Percentiles rank a stretch among this genome's conserved stretches.
Conservation (phyloP, 2,329 filamentous ascomycete species). For the Fusarium phyllophilum region DNA sequence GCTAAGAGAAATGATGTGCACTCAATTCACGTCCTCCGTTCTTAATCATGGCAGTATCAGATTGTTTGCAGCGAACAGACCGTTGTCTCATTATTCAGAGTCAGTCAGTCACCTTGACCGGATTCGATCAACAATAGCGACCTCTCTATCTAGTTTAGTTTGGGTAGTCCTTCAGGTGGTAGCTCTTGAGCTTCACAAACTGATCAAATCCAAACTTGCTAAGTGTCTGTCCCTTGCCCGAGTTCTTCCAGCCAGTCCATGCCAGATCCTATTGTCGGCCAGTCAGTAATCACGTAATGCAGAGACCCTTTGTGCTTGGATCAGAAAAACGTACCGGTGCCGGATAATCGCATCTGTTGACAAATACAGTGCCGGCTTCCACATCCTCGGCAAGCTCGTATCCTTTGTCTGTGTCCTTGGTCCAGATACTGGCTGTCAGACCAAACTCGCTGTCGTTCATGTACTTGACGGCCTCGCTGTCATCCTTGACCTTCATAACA, state of each 20-base stretch:
- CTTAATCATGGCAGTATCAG: not conserved
- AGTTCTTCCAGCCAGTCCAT: conserved; percentile 99
- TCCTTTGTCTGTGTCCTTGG: conserved; percentile 81
- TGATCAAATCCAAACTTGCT: conserved; percentile 93
- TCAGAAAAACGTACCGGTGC: conserved; percentile 74
- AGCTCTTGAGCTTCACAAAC: conserved; percentile 96
- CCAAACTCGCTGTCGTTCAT: conserved; percentile 98
- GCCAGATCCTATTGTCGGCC: conserved; percentile 75
- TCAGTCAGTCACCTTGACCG: conserved; percentile 16
- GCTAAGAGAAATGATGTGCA: conserved; percentile 29
- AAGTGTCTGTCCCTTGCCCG: conserved; percentile 89
- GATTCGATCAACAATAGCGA: not conserved
- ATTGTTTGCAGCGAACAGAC: conserved; percentile 17
- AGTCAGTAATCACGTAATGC: conserved; percentile 28
- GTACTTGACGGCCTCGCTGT: conserved; percentile 81
- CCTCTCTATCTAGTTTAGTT: conserved; percentile 55
- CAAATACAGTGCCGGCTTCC: conserved; percentile 94
- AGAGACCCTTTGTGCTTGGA: conserved; percentile 11
- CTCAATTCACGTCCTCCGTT: not conserved
- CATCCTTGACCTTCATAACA: conserved; percentile 84
- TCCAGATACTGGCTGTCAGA: conserved; percentile 97
- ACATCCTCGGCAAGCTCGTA: conserved; percentile 81
- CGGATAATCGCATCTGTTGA: conserved; percentile 93
- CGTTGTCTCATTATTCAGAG: conserved; percentile 24
- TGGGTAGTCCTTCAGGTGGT: conserved; percentile 85